Base-by-base conservation (phyloP, 2,329 filamentous ascomycete species). In the Aciculosporium take region DNA sequence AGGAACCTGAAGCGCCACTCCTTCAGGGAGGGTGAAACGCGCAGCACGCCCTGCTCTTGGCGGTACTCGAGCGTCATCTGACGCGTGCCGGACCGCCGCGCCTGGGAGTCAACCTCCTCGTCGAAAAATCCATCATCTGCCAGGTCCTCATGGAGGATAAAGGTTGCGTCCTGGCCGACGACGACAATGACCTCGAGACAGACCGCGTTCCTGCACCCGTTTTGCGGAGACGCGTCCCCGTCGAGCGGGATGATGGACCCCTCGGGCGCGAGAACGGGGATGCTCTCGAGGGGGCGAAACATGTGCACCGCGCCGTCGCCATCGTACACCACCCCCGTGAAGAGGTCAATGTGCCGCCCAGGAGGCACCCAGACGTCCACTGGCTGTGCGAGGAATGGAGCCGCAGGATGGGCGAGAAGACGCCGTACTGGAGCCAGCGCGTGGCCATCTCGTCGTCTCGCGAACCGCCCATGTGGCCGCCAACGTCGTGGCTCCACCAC, bases 401-500 rank as follows among this genome's bases (percentile, higher is more conserved):
- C 2, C 76, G 66, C 51, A 79, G 56, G 35, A 79, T 70, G 1
- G 76, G 75, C 0, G 72, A 77, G 53, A 75, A 77, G 32, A 67
- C 69, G 3, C 75, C 76, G 3, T 72, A 63, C 51, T 80, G 76
- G 1, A 77, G 64, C 76, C 76, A 80, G n/a, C 76, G 66, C 2
- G 71, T 66, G 2, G 67, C 64, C 6, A 79, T 60, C 50, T 80
- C 73, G 38, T 78, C 74, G 37, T 76, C 71, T 9, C 69, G 67
- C 34, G 58, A 59, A 4, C 76, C 76, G 3, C 56, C 56, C 48
- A 72, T 69, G 51, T 80, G 76, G 0, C 76, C 76, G n/a, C 76
- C 76, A 28, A 81, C 76, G 47, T 81, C 76, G 52, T 81, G 76
- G 38, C 71, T 76, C 76, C 76, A 81, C 76, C 76, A 81, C 2